Evolutionary conservation across 78 protist genomes (phyloP).

Genomic region (Dictyostelium firmibasis): DNA sequence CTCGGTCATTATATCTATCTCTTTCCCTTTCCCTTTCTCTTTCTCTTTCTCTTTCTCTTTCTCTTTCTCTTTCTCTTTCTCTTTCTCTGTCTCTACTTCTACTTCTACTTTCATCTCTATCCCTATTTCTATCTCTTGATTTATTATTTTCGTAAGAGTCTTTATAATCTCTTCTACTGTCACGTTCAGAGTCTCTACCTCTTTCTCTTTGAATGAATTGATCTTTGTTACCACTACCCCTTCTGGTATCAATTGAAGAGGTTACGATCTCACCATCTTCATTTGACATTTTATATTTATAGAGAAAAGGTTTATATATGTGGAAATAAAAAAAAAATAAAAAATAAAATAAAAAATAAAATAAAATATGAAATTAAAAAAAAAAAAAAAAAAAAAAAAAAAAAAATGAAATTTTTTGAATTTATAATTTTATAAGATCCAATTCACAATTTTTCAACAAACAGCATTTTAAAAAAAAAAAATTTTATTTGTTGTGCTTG

Average conservation of each 20-base stretch:
- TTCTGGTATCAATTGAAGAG: background rate
- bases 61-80: background rate
- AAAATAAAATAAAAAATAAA: background rate
- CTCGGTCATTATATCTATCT: background rate
- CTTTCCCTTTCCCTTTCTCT: background rate
- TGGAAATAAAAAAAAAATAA: background rate
- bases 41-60: background rate
- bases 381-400: background rate
- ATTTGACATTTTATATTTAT: background rate
- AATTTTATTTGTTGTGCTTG: too few relatives aligned
- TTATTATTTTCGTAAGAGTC: background rate
- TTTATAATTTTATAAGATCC: too few relatives aligned
- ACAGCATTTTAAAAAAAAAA: background rate
- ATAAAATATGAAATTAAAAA: background rate
- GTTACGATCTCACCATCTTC: slow-evolving; percentile 11
- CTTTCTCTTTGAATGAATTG: background rate
- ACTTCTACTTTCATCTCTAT: background rate
- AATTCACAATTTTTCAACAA: too few relatives aligned
- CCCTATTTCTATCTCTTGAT: background rate
- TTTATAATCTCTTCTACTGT: background rate
- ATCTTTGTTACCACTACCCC: background rate
- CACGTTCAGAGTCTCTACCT: background rate
- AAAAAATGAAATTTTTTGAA: background rate
- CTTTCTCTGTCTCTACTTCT: background rate
- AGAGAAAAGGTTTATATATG: too few relatives aligned